A percentile compares a stretch with the other conserved stretches of the same genome.
Evolutionary conservation across 2,329 filamentous ascomycete species (phyloP).

Genomic region (Aspergillus hiratsukae): DNA sequence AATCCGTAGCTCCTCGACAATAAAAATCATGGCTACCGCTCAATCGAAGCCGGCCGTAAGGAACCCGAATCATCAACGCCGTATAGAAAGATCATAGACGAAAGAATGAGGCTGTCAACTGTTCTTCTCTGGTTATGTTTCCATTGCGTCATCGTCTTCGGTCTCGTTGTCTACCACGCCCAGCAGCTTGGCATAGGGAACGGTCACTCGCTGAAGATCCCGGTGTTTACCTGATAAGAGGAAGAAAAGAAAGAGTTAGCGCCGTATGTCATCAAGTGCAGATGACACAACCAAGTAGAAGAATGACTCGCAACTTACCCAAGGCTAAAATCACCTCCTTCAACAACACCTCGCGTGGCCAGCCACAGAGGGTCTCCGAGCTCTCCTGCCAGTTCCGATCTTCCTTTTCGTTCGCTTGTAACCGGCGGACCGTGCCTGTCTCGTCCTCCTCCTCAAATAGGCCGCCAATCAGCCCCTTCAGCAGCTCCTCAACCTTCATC

Average conservation of each 20-base stretch:
- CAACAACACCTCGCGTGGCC: constrained; percentile 80
- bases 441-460: constrained; percentile 57
- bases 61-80: background rate
- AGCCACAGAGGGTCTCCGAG: constrained; percentile 76
- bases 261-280: background rate
- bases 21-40: background rate
- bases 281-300: no score
- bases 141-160: constrained; percentile 33
- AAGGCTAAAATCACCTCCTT: constrained; percentile 90
- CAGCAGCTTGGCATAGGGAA: constrained; percentile 84
- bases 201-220: constrained; percentile 88
- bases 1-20: constrained; percentile 2
- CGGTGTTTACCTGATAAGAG: constrained; percentile 75
- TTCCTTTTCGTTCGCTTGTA: constrained; percentile 34
- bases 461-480: constrained; percentile 75
- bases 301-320: constrained; percentile 64
- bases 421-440: constrained; percentile 25
- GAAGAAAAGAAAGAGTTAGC: constrained; percentile 6
- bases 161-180: constrained; percentile 46
- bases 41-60: background rate
- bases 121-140: constrained; percentile 17
- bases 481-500: constrained; percentile 86
- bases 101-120: background rate
- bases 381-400: constrained; percentile 42
- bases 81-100: background rate